Evolutionary conservation across 148 eudicot species (phyloP), one percentile per base, ranked within the genome.

Genomic region (Gaultheria prostrata): DNA sequence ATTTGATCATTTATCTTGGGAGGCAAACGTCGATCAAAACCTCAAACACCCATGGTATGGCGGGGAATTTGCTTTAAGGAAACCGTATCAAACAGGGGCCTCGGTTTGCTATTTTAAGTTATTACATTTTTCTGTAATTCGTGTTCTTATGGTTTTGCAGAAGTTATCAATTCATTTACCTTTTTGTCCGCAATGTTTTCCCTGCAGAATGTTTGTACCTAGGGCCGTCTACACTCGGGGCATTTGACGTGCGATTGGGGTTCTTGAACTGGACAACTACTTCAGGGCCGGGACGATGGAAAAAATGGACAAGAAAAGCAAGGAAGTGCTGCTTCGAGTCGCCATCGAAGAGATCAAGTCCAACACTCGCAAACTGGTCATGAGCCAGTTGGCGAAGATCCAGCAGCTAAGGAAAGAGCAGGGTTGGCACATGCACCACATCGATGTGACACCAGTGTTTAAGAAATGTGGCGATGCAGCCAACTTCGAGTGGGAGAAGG

Each of bases 221-320:
- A 70, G 48, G 20, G 57, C 85, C 0, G 85, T 83, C 69, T 81
- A 87, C 81, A 76, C 84, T 1, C 69, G 70, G 45, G 90, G 88
- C 3, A 83, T 88, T 13, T 77, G 86, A 10, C 75, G 90, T 0
- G 79, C 88, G 8, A 85, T 88, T 11, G 90, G 90, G 8, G 86
- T 84, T 1, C 85, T 83, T 0, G 90, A 85, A 70, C 3, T 88
- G 73, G 86, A 88, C 33, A 50, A 56, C 30, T 88, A 80, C 48
- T 84, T 77, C 35, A 15, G 14, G 3, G 76, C 26, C 2, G 87
- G 73, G 30, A 13, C 4, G 50, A 14, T 1, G 3, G 21, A 20
- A 7, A 15, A 77, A 13, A 1, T 79, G 70, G 84, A 85, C 35
- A 26, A 69, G 61, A 28, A 15, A 2, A 32, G 3, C 54, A 87